phyloP scores from a whole-genome alignment of 129 eudicot genomes.

The Flaveria trinervia region DNA sequence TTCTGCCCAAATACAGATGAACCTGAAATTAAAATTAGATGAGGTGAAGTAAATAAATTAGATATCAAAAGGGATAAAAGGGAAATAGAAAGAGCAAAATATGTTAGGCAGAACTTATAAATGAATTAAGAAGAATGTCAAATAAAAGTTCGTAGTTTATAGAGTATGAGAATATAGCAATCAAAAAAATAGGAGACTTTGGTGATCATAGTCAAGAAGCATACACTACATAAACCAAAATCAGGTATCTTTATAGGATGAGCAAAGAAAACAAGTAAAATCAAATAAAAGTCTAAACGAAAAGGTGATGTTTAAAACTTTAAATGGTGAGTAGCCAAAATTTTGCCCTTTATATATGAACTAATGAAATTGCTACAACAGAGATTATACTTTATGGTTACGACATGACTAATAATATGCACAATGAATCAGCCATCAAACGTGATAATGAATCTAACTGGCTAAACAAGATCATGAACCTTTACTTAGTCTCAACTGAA shows the following conservation, averaged over 20 bases:
- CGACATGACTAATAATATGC: background rate
- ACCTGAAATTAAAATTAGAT: slow-evolving; percentile 43
- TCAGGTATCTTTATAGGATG: background rate
- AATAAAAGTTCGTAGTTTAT: background rate
- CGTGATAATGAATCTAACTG: background rate
- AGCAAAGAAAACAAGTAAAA: background rate
- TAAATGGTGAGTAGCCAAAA: background rate
- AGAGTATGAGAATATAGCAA: slow-evolving; percentile 5
- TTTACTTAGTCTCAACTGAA: background rate
- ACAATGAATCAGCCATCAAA: slow-evolving; percentile 1
- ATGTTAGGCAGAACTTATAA: background rate
- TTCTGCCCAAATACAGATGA: slow-evolving; percentile 84
- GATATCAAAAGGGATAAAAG: background rate
- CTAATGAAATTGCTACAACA: slow-evolving; percentile 3
- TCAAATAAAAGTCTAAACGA: background rate
- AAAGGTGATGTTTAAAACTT: background rate
- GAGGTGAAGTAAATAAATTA: slow-evolving; percentile 6
- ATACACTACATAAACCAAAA: background rate
- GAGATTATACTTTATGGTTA: slow-evolving; percentile 4
- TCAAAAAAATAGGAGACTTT: background rate
- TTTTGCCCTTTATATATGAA: background rate
- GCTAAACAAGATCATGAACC: slow-evolving; percentile 1
- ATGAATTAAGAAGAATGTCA: slow-evolving; percentile 1
- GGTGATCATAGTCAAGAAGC: slow-evolving; percentile 2
- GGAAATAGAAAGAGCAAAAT: background rate